Conservation (phyloP, 116 monocot species). For the Cymodocea nodosa region DNA sequence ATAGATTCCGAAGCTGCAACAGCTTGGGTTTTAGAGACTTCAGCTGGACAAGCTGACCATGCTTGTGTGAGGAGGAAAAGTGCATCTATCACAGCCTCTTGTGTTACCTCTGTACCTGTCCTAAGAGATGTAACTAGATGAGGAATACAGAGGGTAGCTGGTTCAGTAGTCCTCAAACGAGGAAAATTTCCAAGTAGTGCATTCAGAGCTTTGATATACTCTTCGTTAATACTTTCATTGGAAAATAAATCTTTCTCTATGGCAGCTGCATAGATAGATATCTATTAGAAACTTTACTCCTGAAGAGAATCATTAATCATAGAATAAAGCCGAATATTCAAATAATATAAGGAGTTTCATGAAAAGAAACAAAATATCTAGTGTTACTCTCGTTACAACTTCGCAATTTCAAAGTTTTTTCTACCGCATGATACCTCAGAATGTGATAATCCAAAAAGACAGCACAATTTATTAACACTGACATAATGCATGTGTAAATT, state of each 20-base stretch:
- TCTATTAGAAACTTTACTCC: background rate
- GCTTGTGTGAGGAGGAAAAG: slow-evolving; percentile 94
- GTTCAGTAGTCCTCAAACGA: slow-evolving; percentile 83
- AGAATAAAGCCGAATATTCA: background rate
- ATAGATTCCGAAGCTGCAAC: slow-evolving; percentile 95
- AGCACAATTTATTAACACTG: too few relatives aligned
- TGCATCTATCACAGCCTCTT: slow-evolving; percentile 86
- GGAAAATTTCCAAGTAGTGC: slow-evolving; percentile 84
- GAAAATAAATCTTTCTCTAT: slow-evolving; percentile 95
- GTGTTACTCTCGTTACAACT: too few relatives aligned
- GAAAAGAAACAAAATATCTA: too few relatives aligned
- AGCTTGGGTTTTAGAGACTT: slow-evolving; percentile 92
- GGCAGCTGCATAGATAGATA: slow-evolving; percentile 51
- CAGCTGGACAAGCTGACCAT: slow-evolving; percentile 88
- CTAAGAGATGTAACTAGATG: slow-evolving; percentile 88
- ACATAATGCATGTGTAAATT: too few relatives aligned
- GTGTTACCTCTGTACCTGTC: slow-evolving; percentile 83
- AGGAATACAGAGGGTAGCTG: slow-evolving; percentile 85
- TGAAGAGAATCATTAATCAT: background rate
- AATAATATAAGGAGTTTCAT: too few relatives aligned
- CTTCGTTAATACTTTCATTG: slow-evolving; percentile 73
- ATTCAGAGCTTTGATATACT: slow-evolving; percentile 86
- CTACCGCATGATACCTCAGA: too few relatives aligned
- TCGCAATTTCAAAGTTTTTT: too few relatives aligned
- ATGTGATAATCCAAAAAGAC: too few relatives aligned